Conservation (phyloP, 2,329 filamentous ascomycete species). For the Amauroascus niger region DNA sequence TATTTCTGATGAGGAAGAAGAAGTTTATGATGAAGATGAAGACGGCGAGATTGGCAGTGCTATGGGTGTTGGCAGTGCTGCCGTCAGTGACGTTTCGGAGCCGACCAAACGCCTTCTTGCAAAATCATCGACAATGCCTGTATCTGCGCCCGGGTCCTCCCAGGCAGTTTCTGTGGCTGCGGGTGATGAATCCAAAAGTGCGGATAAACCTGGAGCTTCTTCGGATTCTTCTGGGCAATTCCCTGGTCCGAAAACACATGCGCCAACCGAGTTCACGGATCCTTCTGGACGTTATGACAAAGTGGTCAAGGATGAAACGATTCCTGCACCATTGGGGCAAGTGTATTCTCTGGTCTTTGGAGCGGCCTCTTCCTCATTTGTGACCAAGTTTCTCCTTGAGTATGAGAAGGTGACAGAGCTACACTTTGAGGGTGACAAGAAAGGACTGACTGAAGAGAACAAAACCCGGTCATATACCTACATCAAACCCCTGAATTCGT, state of each 20-base stretch:
- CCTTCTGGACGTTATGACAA: conserved; percentile 71
- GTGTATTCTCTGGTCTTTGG: conserved; percentile 86
- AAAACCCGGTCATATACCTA: conserved; percentile 69
- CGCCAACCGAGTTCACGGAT: conserved; percentile 78
- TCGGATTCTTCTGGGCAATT: conserved; percentile 49
- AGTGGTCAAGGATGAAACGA: conserved; percentile 71
- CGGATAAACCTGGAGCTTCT: conserved; percentile 40
- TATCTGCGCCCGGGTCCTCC: conserved; percentile 28
- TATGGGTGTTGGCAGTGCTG: conserved; percentile 46
- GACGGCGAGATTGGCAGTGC: conserved; percentile 47
- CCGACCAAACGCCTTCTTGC: conserved; percentile 49
- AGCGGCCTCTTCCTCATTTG: conserved; percentile 64
- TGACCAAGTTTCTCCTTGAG: conserved; percentile 73
- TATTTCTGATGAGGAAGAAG: conserved; percentile 64
- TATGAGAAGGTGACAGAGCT: conserved; percentile 88
- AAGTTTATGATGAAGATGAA: conserved; percentile 46
- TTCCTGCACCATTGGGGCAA: conserved; percentile 81
- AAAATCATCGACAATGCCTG: conserved; percentile 55
- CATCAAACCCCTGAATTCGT: conserved; percentile 75
- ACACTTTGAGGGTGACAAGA: conserved; percentile 71
- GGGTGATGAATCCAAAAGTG: conserved; percentile 34
- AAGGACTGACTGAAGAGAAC: conserved; percentile 64
- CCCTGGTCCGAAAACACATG: conserved; percentile 73
- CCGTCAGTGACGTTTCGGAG: conserved; percentile 43
- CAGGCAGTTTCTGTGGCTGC: conserved; percentile 30